Conservation (phyloP, 257 asterid species). For the Fraxinus pennsylvanica region DNA sequence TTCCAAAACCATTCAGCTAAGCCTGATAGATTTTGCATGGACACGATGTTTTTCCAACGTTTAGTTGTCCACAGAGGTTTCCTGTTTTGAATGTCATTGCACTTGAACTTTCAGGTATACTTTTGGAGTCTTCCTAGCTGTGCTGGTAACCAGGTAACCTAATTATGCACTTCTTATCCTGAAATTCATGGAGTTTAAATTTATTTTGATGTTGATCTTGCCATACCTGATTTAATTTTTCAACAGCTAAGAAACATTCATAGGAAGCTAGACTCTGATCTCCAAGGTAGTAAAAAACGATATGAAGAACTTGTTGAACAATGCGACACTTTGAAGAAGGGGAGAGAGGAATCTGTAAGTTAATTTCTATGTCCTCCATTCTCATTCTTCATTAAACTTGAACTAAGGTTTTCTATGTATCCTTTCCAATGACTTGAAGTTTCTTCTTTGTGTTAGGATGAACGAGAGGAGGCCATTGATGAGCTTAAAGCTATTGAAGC, state of each 20-base stretch:
- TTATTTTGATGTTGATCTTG: slow-evolving; percentile 14
- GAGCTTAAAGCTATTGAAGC: slow-evolving; percentile 74
- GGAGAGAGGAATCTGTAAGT: slow-evolving; percentile 89
- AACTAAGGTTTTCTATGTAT: slow-evolving; percentile 13
- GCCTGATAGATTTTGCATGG: slow-evolving; percentile 14
- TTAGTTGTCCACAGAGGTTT: slow-evolving; percentile 17
- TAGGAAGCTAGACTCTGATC: slow-evolving; percentile 70
- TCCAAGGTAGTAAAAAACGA: slow-evolving; percentile 64
- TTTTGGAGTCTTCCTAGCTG: slow-evolving; percentile 99
- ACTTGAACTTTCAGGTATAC: slow-evolving; percentile 63
- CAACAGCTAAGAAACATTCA: slow-evolving; percentile 76
- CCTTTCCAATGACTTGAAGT: slow-evolving; percentile 22
- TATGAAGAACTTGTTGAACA: slow-evolving; percentile 69
- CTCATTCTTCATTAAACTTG: slow-evolving; percentile 6
- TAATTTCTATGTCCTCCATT: not conserved
- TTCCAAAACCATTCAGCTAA: not conserved
- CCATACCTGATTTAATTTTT: slow-evolving; percentile 21
- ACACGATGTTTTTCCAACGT: slow-evolving; percentile 5
- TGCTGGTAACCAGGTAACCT: slow-evolving; percentile 93
- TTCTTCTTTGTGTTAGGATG: slow-evolving; percentile 58
- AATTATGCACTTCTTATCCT: slow-evolving; percentile 18
- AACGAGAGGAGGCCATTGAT: slow-evolving; percentile 73
- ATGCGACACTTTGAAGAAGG: slow-evolving; percentile 72
- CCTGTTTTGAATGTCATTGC: slow-evolving; percentile 14
- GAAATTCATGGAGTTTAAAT: not conserved